Conservation (phyloP, 805 yeast genomes). For the Saturnispora silvae region DNA sequence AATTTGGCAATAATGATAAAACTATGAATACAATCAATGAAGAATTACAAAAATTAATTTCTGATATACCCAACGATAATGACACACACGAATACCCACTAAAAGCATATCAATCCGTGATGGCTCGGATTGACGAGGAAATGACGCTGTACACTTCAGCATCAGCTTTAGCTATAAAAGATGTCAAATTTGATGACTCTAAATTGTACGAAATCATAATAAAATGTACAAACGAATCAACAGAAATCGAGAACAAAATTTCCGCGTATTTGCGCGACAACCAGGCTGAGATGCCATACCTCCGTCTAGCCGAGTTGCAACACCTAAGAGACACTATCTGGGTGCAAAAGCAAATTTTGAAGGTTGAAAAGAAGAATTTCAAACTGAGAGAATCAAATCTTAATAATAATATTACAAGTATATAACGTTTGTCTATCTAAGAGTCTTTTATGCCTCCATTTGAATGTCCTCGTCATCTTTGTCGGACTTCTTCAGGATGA, state of each 20-base stretch:
- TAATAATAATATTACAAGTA: too few relatives aligned
- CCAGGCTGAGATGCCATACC: too few relatives aligned
- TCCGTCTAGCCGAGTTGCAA: background rate
- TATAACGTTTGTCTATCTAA: too few relatives aligned
- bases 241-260: constrained; percentile 1
- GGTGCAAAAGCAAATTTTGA: constrained; percentile 5
- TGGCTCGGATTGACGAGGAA: background rate
- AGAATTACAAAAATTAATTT: constrained; percentile 2
- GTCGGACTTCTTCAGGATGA: constrained; percentile 25
- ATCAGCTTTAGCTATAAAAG: background rate
- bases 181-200: background rate
- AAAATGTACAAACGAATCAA: constrained; percentile 4
- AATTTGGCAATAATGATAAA: background rate
- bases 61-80: background rate
- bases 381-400: background rate
- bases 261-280: background rate
- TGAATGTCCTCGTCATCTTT: constrained; percentile 22
- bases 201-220: constrained; percentile 2
- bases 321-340: constrained; percentile 2
- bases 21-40: background rate
- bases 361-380: background rate
- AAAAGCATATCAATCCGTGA: constrained; percentile 4
- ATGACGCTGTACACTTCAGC: background rate
- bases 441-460: constrained; percentile 5
- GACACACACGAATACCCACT: constrained; percentile 5